Evolutionary conservation across 2,329 filamentous ascomycete species (phyloP), one percentile per base, ranked within the genome.

Genomic region (Sporothrix brunneoviolacea): DNA sequence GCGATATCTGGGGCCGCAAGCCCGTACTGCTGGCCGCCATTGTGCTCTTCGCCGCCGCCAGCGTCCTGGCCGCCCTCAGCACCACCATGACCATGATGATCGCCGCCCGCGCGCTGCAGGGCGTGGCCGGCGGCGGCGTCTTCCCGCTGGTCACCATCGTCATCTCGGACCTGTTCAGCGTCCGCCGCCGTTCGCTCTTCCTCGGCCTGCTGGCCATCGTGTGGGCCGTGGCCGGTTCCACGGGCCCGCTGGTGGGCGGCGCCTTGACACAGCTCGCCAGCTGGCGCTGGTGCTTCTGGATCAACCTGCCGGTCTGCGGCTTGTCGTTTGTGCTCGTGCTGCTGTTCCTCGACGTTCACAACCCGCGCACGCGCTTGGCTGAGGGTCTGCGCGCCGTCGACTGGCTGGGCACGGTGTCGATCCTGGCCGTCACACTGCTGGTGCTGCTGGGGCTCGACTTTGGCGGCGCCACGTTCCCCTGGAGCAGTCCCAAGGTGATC

Each of bases 361-460:
- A 44, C 39, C 53, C 83, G 0, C 74, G 71, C 37, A 86, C 83
- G 0, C 75, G 79, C 0, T 61, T 86, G 0, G 62, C 68, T 54
- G 69, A 76, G 30, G 83, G 83, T 1, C 65, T 87, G 9, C 77
- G 77, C 52, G 78, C 78, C 0, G 68, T 79, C n/a, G 76, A 80
- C 59, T 80, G 76, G 75, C 50, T 65, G 6, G 85, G 85, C 1
- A 79, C 75, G 4, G 50, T 83, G 4, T 67, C 75, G 2, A 76
- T 88, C 55, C 70, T 84, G 15, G 77, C 76, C 22, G 77, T 74
- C 5, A 78, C 78, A 0, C 62, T 86, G 37, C 83, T 86, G 77
- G 66, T 86, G 8, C 72, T 86, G 2, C 70, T 86, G 4, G 83
- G 81, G 1, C 73, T 88, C 27, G 78, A 86, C 55, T 51, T 57